Evolutionary conservation across 2,329 filamentous ascomycete species (phyloP).

Genomic region (Xylariales sp.): DNA sequence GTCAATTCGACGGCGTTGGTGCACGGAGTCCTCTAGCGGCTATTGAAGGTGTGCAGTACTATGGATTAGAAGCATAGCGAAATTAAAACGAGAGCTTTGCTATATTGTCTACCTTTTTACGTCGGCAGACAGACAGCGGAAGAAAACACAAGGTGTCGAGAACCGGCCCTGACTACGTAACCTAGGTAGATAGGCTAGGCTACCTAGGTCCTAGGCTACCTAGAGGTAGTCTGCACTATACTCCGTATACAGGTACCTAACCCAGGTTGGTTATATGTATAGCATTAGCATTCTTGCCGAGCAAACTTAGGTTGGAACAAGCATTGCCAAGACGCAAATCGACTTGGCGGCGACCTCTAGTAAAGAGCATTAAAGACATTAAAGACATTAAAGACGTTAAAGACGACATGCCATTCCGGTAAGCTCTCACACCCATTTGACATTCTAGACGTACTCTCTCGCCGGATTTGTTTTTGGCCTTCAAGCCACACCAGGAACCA

Average conservation of each 20-base stretch:
- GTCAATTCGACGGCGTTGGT: not conserved
- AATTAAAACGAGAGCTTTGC: not conserved
- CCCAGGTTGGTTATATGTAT: too few relatives aligned
- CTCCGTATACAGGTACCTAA: not conserved
- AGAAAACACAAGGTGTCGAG: not conserved
- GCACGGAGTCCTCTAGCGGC: not conserved
- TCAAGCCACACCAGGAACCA: not conserved
- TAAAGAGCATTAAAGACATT: constrained; percentile 27
- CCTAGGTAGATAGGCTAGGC: too few relatives aligned
- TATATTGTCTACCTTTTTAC: not conserved
- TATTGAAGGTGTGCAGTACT: not conserved
- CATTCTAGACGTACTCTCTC: too few relatives aligned
- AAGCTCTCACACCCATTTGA: not conserved
- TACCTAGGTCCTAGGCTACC: too few relatives aligned
- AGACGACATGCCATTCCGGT: constrained; percentile 14
- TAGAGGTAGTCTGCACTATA: too few relatives aligned
- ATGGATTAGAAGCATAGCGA: not conserved
- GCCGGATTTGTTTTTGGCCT: not conserved
- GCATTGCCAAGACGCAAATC: constrained; percentile 45
- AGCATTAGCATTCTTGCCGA: not conserved
- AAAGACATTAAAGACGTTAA: not conserved
- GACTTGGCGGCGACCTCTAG: constrained; percentile 43
- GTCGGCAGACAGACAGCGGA: too few relatives aligned
- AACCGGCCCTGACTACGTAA: too few relatives aligned
- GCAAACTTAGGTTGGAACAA: constrained; percentile 28